phyloP scores from a whole-genome alignment of 1,284 basidiomycete species.

The Apiotrichum porosum region DNA sequence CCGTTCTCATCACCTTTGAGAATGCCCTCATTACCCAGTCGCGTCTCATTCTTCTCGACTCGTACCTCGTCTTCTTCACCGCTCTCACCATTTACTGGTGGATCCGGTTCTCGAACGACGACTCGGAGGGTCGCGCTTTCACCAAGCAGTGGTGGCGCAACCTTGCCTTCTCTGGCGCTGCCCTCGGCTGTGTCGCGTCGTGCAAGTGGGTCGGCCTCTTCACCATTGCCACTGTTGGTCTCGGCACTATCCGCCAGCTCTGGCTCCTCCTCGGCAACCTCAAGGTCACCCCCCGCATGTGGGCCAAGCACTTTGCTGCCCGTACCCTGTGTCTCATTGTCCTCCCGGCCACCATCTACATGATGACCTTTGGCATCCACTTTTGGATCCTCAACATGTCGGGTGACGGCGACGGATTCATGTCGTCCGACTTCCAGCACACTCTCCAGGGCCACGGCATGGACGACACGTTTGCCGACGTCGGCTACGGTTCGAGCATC shows the following conservation, averaged over 20 bases:
- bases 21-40: conserved; percentile 95
- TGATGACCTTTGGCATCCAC: conserved; percentile 92
- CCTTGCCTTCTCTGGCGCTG: conserved; percentile 80
- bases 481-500: conserved; percentile 78
- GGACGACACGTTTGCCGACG: conserved; percentile 90
- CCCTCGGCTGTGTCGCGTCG: conserved; percentile 83
- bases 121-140: conserved; percentile 64
- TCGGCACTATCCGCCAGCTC: conserved; percentile 78
- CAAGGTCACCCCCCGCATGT: conserved; percentile 67
- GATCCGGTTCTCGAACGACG: conserved; percentile 86
- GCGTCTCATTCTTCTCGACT: conserved; percentile 93
- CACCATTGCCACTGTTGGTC: conserved; percentile 91
- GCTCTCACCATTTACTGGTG: conserved; percentile 82
- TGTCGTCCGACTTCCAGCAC: conserved; percentile 98
- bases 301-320: conserved; percentile 79
- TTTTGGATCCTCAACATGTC: conserved; percentile 81
- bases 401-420: conserved; percentile 96
- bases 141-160: conserved; percentile 86
- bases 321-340: conserved; percentile 82
- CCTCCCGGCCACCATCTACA: conserved; percentile 82
- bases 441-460: conserved; percentile 86
- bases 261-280: conserved; percentile 89
- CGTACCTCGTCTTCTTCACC: conserved; percentile 95
- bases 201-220: conserved; percentile 99
- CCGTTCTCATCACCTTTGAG: conserved; percentile 90